A percentile compares a stretch with the other conserved stretches of the same genome.
Evolutionary conservation across 768 basidiomycete species (phyloP).

Genomic region (Suillus bovinus): DNA sequence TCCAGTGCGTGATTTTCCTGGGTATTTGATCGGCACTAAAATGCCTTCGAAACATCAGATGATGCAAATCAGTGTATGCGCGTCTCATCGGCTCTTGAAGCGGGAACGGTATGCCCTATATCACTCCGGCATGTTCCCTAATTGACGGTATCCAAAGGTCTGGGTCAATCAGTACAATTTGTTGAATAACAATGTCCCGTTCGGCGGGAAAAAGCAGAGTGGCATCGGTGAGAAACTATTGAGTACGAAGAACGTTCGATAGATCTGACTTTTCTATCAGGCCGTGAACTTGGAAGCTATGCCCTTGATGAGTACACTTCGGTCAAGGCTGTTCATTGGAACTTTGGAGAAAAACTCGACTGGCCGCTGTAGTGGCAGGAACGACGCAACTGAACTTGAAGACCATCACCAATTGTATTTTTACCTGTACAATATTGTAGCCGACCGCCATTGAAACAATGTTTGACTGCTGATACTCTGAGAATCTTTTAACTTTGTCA

Average conservation of each 20-base stretch:
- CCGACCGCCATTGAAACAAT: not conserved
- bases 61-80: conserved; percentile 90
- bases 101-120: conserved; percentile 69
- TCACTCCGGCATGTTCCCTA: not conserved
- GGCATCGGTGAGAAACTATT: conserved; percentile 63
- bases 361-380: conserved; percentile 61
- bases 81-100: conserved; percentile 82
- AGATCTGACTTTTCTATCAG: conserved; percentile 38
- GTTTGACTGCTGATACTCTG: not conserved
- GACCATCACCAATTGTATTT: not conserved
- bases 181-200: conserved; percentile 86
- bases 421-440: not conserved
- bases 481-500: not conserved
- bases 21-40: not conserved
- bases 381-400: not conserved
- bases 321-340: conserved; percentile 85
- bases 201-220: conserved; percentile 93
- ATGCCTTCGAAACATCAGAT: conserved; percentile 36
- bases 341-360: conserved; percentile 76
- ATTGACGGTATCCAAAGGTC: conserved; percentile 45
- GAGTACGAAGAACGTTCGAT: not conserved
- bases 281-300: conserved; percentile 84
- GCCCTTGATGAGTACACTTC: conserved; percentile 85
- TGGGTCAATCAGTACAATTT: conserved; percentile 93
- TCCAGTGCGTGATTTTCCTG: conserved; percentile 55